Percentiles rank a stretch among this genome's conserved stretches.
These are phyloP conservation scores for Trichopus zeylanicus DNA, from an alignment of 116 monocot species.

Conservation along the genomic window DNA sequence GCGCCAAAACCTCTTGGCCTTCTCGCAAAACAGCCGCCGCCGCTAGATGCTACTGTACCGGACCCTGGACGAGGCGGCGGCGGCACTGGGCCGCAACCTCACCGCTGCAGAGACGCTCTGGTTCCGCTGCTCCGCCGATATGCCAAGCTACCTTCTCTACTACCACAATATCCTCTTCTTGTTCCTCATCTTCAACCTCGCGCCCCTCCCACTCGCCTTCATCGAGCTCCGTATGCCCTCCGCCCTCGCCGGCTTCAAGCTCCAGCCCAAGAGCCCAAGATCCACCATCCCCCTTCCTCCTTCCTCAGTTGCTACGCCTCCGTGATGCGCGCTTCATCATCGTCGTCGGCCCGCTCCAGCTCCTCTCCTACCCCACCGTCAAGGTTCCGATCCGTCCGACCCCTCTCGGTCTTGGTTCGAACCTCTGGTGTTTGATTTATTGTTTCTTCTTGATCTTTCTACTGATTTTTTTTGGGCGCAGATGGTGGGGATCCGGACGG, in stretches of 20 bases:
- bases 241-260: conserved; percentile 34
- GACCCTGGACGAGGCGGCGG: conserved; percentile 42
- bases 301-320: conserved; percentile 59
- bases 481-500: conserved; percentile 68
- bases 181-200: conserved; percentile 57
- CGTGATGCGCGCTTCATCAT: conserved; percentile 50
- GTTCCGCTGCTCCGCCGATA: conserved; percentile 57
- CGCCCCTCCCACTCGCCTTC: conserved; percentile 59
- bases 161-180: conserved; percentile 71
- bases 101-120: conserved; percentile 51
- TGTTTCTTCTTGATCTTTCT: neutral
- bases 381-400: conserved; percentile 55
- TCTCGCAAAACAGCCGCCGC: neutral
- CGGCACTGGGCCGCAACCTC: conserved; percentile 55
- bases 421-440: neutral
- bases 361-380: conserved; percentile 54
- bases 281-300: conserved; percentile 18
- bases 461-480: conserved; percentile 6
- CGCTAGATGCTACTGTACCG: no score
- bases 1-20: no score
- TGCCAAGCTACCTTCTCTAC: conserved; percentile 68
- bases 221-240: conserved; percentile 46
- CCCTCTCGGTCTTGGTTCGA: neutral
- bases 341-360: conserved; percentile 67
- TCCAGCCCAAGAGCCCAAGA: conserved; percentile 86